Conservation (phyloP, 768 basidiomycete genomes). For the Gelatoporia subvermispora region DNA sequence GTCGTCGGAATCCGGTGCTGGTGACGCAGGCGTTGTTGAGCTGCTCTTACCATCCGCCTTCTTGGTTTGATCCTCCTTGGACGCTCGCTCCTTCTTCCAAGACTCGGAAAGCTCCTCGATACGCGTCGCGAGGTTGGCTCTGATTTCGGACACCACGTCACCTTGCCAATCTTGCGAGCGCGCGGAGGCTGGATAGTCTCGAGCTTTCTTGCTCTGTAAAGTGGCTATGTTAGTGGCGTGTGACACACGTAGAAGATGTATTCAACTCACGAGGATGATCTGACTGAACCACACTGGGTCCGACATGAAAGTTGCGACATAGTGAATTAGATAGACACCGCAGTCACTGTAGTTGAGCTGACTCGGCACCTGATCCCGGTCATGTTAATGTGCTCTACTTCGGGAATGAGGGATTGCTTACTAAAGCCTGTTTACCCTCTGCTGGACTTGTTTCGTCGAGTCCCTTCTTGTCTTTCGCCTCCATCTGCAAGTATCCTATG, state of each 20-base stretch:
- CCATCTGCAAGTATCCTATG: constrained; percentile 60
- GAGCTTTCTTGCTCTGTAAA: constrained; percentile 26
- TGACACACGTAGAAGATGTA: constrained; percentile 5
- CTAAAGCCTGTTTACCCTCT: constrained; percentile 13
- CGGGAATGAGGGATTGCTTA: constrained; percentile 1
- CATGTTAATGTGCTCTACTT: background rate
- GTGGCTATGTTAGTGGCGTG: constrained; percentile 1
- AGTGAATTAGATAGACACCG: constrained; percentile 88
- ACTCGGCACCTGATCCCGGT: constrained; percentile 60
- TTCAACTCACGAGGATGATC: constrained; percentile 42
- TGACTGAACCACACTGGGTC: constrained; percentile 49
- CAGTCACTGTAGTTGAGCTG: constrained; percentile 93
- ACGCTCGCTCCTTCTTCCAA: constrained; percentile 43
- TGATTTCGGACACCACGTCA: constrained; percentile 38
- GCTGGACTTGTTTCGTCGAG: constrained; percentile 12
- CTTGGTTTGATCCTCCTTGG: constrained; percentile 29
- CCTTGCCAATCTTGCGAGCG: constrained; percentile 51
- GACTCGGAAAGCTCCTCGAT: constrained; percentile 42
- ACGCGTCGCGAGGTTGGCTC: constrained; percentile 38
- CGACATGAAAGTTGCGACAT: constrained; percentile 70
- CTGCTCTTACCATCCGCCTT: background rate
- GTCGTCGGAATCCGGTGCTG: background rate
- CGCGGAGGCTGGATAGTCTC: constrained; percentile 24
- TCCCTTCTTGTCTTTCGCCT: constrained; percentile 68
- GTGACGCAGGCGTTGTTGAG: background rate